phyloP scores from a whole-genome alignment of 2,329 filamentous ascomycete species.

The Ascomycota sp. region DNA sequence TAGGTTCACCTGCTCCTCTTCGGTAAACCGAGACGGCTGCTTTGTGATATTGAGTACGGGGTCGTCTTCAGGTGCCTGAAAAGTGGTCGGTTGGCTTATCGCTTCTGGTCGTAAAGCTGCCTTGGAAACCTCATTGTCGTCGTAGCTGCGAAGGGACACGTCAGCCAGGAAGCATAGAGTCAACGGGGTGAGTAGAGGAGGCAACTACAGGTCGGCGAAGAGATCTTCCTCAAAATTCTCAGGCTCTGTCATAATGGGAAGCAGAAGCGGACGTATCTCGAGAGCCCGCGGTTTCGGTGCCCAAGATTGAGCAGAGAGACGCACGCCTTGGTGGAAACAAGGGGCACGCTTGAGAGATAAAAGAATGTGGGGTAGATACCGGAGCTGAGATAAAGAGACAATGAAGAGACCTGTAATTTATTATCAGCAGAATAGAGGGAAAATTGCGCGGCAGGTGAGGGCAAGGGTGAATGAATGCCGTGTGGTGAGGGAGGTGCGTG shows the following conservation, averaged over 20 bases:
- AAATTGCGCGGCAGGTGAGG: too few relatives aligned
- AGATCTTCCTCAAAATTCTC: constrained; percentile 84
- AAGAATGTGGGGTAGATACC: too few relatives aligned
- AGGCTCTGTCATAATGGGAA: constrained; percentile 47
- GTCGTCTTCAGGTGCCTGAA: constrained; percentile 10
- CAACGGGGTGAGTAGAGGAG: background rate
- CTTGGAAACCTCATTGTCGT: constrained; percentile 36
- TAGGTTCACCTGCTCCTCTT: constrained; percentile 22
- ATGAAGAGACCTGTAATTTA: too few relatives aligned
- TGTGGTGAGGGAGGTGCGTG: too few relatives aligned
- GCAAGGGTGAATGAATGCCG: too few relatives aligned
- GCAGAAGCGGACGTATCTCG: too few relatives aligned
- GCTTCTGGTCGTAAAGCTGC: constrained; percentile 13
- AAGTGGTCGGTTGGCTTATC: constrained; percentile 8
- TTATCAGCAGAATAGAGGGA: too few relatives aligned
- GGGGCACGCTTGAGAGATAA: too few relatives aligned
- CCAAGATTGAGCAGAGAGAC: too few relatives aligned
- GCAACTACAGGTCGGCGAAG: constrained; percentile 74
- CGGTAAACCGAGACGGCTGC: constrained; percentile 4
- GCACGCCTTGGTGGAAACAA: background rate
- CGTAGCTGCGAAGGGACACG: constrained; percentile 28
- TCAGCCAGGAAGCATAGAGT: background rate
- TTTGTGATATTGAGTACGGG: constrained; percentile 3
- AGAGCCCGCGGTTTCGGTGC: too few relatives aligned
- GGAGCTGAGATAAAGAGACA: too few relatives aligned